Conservation (phyloP, 768 basidiomycete species). For the Sarcomyxa edulis region DNA sequence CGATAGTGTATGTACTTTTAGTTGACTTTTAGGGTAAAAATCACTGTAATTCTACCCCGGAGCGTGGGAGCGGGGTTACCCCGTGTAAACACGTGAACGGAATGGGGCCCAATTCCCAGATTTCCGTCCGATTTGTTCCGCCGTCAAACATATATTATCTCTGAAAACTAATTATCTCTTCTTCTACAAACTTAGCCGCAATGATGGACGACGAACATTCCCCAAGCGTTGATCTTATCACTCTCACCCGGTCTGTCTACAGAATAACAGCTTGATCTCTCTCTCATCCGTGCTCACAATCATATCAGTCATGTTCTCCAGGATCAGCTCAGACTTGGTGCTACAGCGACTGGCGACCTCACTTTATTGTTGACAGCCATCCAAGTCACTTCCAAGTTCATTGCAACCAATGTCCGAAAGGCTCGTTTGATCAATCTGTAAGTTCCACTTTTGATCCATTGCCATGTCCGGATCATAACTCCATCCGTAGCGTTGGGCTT, state of each 20-base stretch:
- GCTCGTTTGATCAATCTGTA: constrained; percentile 96
- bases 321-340: constrained; percentile 79
- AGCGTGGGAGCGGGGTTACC: too few species aligned
- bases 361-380: constrained; percentile 94
- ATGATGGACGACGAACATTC: constrained; percentile 59
- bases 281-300: constrained; percentile 8
- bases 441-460: constrained; percentile 22
- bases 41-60: too few species aligned
- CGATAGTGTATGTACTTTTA: constrained; percentile 27
- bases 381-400: constrained; percentile 95
- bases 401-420: constrained; percentile 95
- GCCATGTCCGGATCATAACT: constrained; percentile 6
- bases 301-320: constrained; percentile 73
- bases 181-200: constrained; percentile 16
- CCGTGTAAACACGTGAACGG: too few species aligned
- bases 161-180: neutral
- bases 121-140: too few species aligned
- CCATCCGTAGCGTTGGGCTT: constrained; percentile 71
- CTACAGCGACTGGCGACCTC: constrained; percentile 85
- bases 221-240: constrained; percentile 85
- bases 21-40: neutral
- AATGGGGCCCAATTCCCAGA: too few species aligned
- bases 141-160: too few species aligned
- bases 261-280: too few species aligned
- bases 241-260: constrained; percentile 84